Evolutionary conservation across 345 rosid genomes (phyloP).

Genomic region (Alliaria petiolata): DNA sequence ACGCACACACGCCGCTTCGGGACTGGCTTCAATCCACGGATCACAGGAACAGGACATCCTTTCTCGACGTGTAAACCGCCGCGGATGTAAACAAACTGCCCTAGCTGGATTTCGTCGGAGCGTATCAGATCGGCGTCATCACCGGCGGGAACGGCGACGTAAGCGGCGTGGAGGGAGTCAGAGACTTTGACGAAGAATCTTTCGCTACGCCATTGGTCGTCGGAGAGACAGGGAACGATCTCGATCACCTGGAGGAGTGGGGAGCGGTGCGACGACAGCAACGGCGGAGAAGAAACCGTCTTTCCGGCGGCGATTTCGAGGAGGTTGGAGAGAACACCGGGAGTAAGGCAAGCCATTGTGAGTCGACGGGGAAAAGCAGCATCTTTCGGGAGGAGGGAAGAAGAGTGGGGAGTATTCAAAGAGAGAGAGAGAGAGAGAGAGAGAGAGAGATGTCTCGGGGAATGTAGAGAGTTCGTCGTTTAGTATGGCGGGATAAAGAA

Average conservation of each 20-base stretch:
- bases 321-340: conserved; percentile 50
- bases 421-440: neutral
- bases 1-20: conserved; percentile 40
- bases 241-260: conserved; percentile 53
- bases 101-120: conserved; percentile 45
- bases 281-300: conserved; percentile 13
- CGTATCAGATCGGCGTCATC: conserved; percentile 43
- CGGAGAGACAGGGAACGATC: conserved; percentile 45
- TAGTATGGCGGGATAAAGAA: neutral
- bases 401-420: conserved; percentile 25
- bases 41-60: conserved; percentile 45
- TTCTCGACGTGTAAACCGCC: conserved; percentile 36
- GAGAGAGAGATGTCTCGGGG: conserved; percentile 23
- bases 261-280: conserved; percentile 30
- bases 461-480: conserved; percentile 30
- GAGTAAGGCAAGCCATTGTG: conserved; percentile 46
- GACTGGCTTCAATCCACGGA: conserved; percentile 43
- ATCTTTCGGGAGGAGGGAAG: conserved; percentile 1
- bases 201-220: conserved; percentile 44
- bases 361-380: neutral
- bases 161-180: conserved; percentile 51
- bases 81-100: conserved; percentile 48
- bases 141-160: conserved; percentile 39
- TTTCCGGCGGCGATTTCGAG: conserved; percentile 36
- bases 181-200: conserved; percentile 54